Evolutionary conservation across 2,329 filamentous ascomycete species (phyloP).

Genomic region (Hypoxylon sp.): DNA sequence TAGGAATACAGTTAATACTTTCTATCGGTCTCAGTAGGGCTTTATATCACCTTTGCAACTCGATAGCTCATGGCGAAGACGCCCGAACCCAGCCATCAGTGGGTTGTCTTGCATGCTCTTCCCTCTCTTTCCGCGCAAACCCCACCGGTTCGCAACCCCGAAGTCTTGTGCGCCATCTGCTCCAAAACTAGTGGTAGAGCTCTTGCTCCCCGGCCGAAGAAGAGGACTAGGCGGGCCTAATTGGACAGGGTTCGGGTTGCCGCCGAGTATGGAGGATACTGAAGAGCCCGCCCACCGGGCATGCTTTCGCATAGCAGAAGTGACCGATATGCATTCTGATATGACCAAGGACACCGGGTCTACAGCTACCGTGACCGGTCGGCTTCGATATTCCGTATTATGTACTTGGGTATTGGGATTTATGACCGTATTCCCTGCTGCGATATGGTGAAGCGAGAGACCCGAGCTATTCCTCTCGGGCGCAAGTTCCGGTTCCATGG

Average conservation of each 20-base stretch:
- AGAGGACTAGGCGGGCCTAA: constrained; percentile 64
- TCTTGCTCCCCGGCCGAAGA: constrained; percentile 60
- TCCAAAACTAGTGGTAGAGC: constrained; percentile 54
- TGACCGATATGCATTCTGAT: constrained; percentile 98
- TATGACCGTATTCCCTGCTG: constrained; percentile 35
- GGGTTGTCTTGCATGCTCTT: constrained; percentile 99
- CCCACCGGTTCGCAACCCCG: constrained; percentile 87
- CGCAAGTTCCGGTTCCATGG: constrained; percentile 50
- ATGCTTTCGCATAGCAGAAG: constrained; percentile 98
- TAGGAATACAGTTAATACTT: constrained; percentile 56
- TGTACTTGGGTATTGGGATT: constrained; percentile 49
- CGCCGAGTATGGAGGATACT: constrained; percentile 94
- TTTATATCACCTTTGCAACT: constrained; percentile 78
- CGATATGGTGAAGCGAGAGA: constrained; percentile 49
- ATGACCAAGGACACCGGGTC: constrained; percentile 94
- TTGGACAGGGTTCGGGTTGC: constrained; percentile 72
- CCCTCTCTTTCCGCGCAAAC: constrained; percentile 91
- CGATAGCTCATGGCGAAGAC: constrained; percentile 88
- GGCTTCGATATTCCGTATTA: constrained; percentile 72
- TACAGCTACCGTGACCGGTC: constrained; percentile 82
- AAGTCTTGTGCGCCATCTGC: constrained; percentile 66
- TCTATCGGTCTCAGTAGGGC: neutral
- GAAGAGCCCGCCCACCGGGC: constrained; percentile 96
- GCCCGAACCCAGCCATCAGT: constrained; percentile 93
- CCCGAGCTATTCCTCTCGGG: constrained; percentile 49